Base-by-base conservation (phyloP, 257 asterid species). In the Scutellaria galericulata region DNA sequence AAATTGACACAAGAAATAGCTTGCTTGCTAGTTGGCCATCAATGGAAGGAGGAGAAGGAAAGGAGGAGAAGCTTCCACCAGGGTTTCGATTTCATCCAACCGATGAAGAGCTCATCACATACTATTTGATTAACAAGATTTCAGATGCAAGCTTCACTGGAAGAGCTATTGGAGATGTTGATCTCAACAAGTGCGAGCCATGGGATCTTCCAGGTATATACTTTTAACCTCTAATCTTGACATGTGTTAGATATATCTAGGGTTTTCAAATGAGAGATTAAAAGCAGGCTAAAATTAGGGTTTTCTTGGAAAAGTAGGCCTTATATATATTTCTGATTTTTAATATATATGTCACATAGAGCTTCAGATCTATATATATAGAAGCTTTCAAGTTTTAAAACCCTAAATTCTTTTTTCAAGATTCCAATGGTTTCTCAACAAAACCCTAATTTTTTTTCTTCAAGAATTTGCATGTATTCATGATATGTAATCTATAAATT, bases 101-200 rank as follows among this genome's bases (percentile, higher is more conserved):
- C 0, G 98, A 93, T 35, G 96, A 93, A 78, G 97, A 90, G 76
- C 95, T 93, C 67, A 89, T 93, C 82, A 90, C 94, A 6, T 90
- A 71, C 82, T 93, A 93, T 74, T 86, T 89, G 27, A 68, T 87
- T 6, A 88, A 86, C 81, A 93, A 93, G 86, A 84, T 93, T 35
- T 81, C 96, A 0, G 98, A 93, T 78, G 80, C 95, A 10, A 82
- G 11, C 51, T 93, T 93, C 80, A 83, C 89, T 4, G 88, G 85
- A 54, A 84, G 87, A 81, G 98, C 98, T 24, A 79, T 93, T 31
- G 96, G 80, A 60, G 98, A 89, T n/a, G 98, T 93, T 3, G 97
- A 91, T 84, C 95, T 93, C 73, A 93, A 91, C 86, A 93, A 93
- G 79, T 83, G 86, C 39, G 98, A 93, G 86, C 98, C 98, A 0